phyloP scores from a whole-genome alignment of 805 yeast genomes.

The Vanderwaltozyma polyspora region DNA sequence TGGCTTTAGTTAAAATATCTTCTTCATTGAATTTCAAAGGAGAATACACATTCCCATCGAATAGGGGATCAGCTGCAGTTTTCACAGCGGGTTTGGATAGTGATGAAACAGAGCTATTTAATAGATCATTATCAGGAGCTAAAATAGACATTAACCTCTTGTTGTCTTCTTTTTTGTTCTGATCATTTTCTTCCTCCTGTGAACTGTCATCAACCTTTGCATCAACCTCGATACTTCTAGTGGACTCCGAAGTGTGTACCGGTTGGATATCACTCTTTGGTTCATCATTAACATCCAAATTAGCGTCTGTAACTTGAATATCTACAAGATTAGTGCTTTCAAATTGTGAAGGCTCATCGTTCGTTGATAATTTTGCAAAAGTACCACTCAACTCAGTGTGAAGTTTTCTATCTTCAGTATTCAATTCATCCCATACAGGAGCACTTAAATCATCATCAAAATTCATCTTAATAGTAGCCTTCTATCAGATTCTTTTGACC shows the following conservation, averaged over 20 bases:
- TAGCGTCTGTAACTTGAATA: not conserved
- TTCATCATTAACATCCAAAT: not conserved
- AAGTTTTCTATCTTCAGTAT: not conserved
- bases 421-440: constrained; percentile 28
- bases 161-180: constrained; percentile 2
- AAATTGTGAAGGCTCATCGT: not conserved
- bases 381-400: constrained; percentile 5
- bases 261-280: not conserved
- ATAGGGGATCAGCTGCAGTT: constrained; percentile 24
- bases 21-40: constrained; percentile 8
- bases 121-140: constrained; percentile 26
- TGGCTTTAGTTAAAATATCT: not conserved
- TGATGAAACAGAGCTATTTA: constrained; percentile 35
- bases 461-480: not conserved
- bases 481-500: no score
- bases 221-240: not conserved
- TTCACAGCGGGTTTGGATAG: constrained; percentile 17
- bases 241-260: not conserved
- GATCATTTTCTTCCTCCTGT: not conserved
- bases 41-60: constrained; percentile 19
- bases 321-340: no score
- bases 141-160: constrained; percentile 6
- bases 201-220: not conserved
- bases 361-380: constrained; percentile 2
- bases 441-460: constrained; percentile 19